A percentile compares a stretch with the other conserved stretches of the same genome.
Conservation (phyloP, 1,139 yeast genomes). For the Casaregolazyma suthepensis region DNA sequence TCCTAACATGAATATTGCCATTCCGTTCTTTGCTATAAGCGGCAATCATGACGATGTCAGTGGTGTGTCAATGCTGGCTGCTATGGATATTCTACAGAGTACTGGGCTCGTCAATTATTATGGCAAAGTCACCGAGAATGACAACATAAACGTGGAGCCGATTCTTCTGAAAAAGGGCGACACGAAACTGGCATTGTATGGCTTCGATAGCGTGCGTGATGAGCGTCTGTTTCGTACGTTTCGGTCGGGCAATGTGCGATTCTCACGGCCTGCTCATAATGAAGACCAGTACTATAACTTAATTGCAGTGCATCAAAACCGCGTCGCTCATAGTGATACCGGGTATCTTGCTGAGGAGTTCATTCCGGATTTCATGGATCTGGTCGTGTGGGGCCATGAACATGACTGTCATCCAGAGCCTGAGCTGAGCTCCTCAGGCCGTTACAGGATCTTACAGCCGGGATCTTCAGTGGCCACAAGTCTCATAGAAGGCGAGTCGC, state of each 20-base stretch:
- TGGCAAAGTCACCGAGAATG: slow-evolving; percentile 76
- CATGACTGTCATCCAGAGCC: slow-evolving; percentile 87
- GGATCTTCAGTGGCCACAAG: slow-evolving; percentile 96
- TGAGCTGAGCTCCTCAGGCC: slow-evolving; percentile 54
- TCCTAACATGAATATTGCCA: slow-evolving; percentile 77
- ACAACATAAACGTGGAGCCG: slow-evolving; percentile 71
- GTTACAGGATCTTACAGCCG: slow-evolving; percentile 79
- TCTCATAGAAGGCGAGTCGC: slow-evolving; percentile 76
- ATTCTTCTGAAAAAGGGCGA: slow-evolving; percentile 72
- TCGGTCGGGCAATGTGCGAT: slow-evolving; percentile 71
- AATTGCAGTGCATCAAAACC: slow-evolving; percentile 90
- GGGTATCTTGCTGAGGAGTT: slow-evolving; percentile 80
- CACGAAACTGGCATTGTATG: slow-evolving; percentile 81
- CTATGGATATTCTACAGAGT: slow-evolving; percentile 77
- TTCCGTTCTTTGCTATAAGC: slow-evolving; percentile 91
- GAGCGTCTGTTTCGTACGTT: slow-evolving; percentile 81
- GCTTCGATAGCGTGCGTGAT: slow-evolving; percentile 82
- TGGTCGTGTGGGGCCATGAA: slow-evolving; percentile 96
- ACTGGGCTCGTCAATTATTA: slow-evolving; percentile 85
- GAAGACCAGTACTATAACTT: slow-evolving; percentile 71
- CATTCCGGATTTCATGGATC: slow-evolving; percentile 72
- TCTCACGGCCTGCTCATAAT: slow-evolving; percentile 57
- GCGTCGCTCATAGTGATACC: slow-evolving; percentile 68
- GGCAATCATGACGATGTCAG: slow-evolving; percentile 98
- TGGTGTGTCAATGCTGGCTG: slow-evolving; percentile 73